Evolutionary conservation across 2,329 filamentous ascomycete species (phyloP), one percentile per base, ranked within the genome.

Genomic region (Cladorrhinum sp.): DNA sequence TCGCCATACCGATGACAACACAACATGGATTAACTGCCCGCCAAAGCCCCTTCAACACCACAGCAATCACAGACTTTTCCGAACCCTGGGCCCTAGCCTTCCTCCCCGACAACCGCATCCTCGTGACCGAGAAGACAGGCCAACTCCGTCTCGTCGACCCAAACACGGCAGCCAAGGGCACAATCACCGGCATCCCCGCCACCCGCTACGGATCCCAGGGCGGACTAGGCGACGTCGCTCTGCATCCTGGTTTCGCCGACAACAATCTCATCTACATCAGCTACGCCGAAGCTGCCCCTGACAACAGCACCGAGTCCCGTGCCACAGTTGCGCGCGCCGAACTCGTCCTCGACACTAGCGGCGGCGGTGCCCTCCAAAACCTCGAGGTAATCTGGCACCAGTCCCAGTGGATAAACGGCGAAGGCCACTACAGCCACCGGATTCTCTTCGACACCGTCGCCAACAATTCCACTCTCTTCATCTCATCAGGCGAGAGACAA

Each of bases 361-460:
- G 67, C 60, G 69, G 70, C 63, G 71, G 70, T 56, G 65, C 70
- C 38, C 68, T 73, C 48, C 67, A 65, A 45, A 67, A 57, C 60
- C 65, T 71, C 57, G 62, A 71, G 66, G 69, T 73, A 60, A 70
- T 73, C 65, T 73, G 71, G 71, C 69, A 69, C 56, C 71, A 73
- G 61, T 69, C 69, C 51, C 67, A 70, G 61, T 67, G 50, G 64
- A 68, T 67, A 50, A 60, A 59, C 38, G 70, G 69, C 56, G 68
- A 69, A 52, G 65, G 69, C 20, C 70, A 72, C 63, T 73, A 72
- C 67, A 66, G 67, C 60, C 67, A 65, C 24, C 71, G 71, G 56
- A 65, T 73, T 59, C 69, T 72, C 64, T 73, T 73, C 63, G 69
- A 61, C 54, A 3, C 66, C 53, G 66, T 72, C 58, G 65, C 66